These are phyloP conservation scores for Kwoniella sp. DNA, from an alignment of 768 basidiomycete genomes.

Conservation along the genomic window DNA sequence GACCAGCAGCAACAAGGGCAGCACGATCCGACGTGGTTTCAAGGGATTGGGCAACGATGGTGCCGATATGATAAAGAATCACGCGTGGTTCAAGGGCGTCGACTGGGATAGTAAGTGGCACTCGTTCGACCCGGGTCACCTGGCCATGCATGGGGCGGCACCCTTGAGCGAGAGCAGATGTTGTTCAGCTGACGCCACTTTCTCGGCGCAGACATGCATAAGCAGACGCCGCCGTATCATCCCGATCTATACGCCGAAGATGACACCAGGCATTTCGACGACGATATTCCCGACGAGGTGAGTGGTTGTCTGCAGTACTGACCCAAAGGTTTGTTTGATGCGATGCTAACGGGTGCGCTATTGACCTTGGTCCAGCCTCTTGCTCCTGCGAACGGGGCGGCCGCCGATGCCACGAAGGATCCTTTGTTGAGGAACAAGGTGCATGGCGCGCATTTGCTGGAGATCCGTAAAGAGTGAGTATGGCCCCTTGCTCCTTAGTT, in stretches of 20 bases:
- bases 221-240: conserved; percentile 80
- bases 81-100: conserved; percentile 87
- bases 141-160: not conserved
- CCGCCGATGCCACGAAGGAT: conserved; percentile 78
- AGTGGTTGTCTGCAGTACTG: conserved; percentile 53
- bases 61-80: conserved; percentile 84
- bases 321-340: not conserved
- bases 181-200: not conserved
- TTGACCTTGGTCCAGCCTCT: conserved; percentile 71
- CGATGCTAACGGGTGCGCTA: not conserved
- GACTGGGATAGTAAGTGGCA: conserved; percentile 70
- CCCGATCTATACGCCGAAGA: conserved; percentile 79
- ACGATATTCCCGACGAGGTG: conserved; percentile 90
- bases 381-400: conserved; percentile 81
- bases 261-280: conserved; percentile 93
- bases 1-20: conserved; percentile 37
- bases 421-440: conserved; percentile 81
- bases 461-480: conserved; percentile 72
- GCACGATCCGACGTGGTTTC: conserved; percentile 6
- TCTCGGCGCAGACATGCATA: conserved; percentile 65
- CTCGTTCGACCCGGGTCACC: not conserved
- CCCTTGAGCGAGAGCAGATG: not conserved
- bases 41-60: conserved; percentile 64
- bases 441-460: conserved; percentile 82
- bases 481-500: not conserved